phyloP scores from a whole-genome alignment of 257 asterid species.

The Linaria vulgaris region DNA sequence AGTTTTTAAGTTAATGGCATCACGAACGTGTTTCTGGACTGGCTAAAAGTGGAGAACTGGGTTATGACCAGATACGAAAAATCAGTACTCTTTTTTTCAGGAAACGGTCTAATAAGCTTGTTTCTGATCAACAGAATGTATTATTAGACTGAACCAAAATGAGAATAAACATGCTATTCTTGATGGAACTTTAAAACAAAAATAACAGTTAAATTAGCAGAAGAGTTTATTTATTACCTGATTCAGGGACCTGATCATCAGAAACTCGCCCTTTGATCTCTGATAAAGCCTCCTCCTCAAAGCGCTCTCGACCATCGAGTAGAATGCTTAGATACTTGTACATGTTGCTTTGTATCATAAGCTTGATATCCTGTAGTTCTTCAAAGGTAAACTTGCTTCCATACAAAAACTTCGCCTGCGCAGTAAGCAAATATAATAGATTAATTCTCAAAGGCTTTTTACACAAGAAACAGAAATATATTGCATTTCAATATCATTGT shows the following conservation, averaged over 20 bases:
- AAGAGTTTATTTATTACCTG: constrained; percentile 29
- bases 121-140: too few relatives aligned
- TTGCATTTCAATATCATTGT: not conserved
- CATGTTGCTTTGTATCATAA: constrained; percentile 88
- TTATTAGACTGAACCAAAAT: too few relatives aligned
- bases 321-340: constrained; percentile 78
- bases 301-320: constrained; percentile 87
- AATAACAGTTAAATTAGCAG: constrained; percentile 1
- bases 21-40: too few relatives aligned
- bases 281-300: constrained; percentile 70
- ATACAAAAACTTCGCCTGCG: constrained; percentile 75
- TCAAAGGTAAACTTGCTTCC: constrained; percentile 68
- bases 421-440: constrained; percentile 15
- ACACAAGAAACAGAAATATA: not conserved
- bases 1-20: too few relatives aligned
- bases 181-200: constrained; percentile 11
- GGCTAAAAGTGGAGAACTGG: too few relatives aligned
- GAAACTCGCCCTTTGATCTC: constrained; percentile 27
- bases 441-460: not conserved
- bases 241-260: constrained; percentile 38
- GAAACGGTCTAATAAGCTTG: too few relatives aligned
- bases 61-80: too few relatives aligned
- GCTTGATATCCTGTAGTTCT: constrained; percentile 81
- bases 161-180: too few relatives aligned
- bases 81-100: too few relatives aligned